Evolutionary conservation across 306 rosid genomes (phyloP).

Genomic region (Quercus alba): DNA sequence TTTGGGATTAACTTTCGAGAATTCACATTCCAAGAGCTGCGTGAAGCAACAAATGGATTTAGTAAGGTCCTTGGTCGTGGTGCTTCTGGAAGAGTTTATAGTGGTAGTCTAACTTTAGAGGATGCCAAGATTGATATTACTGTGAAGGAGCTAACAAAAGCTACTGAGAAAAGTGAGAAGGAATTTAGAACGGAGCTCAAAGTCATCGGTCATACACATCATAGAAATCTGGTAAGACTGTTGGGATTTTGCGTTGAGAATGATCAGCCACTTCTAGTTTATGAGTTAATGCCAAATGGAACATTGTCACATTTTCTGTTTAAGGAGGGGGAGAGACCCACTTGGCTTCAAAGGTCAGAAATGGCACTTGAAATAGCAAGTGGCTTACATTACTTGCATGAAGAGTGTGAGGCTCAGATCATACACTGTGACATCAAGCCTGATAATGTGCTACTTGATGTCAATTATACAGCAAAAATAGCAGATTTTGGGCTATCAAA

Average conservation of each 20-base stretch:
- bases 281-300: slow-evolving; percentile 36
- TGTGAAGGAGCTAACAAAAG: slow-evolving; percentile 33
- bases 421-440: slow-evolving; percentile 44
- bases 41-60: slow-evolving; percentile 33
- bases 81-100: slow-evolving; percentile 30
- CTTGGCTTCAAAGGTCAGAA: slow-evolving; percentile 33
- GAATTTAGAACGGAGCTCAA: slow-evolving; percentile 41
- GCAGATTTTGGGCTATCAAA: slow-evolving; percentile 38
- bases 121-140: slow-evolving; percentile 22
- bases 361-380: slow-evolving; percentile 31
- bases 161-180: slow-evolving; percentile 16
- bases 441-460: slow-evolving; percentile 34
- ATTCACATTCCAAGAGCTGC: slow-evolving; percentile 34
- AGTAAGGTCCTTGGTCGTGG: slow-evolving; percentile 21
- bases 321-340: slow-evolving; percentile 15
- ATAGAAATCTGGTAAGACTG: slow-evolving; percentile 35
- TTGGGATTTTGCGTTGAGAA: slow-evolving; percentile 32
- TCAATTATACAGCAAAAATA: slow-evolving; percentile 28
- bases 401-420: slow-evolving; percentile 31
- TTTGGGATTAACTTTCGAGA: slow-evolving; percentile 39
- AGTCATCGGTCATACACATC: slow-evolving; percentile 34
- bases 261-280: slow-evolving; percentile 23
- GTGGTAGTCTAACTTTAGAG: slow-evolving; percentile 13
- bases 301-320: slow-evolving; percentile 26
- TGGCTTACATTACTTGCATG: slow-evolving; percentile 31